phyloP scores from a whole-genome alignment of 2,329 filamentous ascomycete species.

The Phyllosticta capitalensis region DNA sequence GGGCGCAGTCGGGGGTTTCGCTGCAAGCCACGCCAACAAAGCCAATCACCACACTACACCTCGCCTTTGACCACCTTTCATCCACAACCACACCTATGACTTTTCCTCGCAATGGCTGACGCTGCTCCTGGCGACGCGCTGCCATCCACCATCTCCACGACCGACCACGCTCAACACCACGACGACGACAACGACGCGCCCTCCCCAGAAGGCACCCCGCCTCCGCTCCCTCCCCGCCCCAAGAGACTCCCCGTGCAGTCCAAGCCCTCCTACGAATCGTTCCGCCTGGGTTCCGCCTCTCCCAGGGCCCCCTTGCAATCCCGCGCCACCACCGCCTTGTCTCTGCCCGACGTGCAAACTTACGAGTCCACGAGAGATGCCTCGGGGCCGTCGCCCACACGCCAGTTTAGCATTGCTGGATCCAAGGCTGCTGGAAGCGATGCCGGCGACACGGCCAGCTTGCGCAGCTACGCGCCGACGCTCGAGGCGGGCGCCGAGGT shows the following conservation, averaged over 20 bases:
- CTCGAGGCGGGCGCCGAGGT: conserved; percentile 58
- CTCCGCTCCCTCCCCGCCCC: conserved; percentile 47
- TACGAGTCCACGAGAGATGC: conserved; percentile 42
- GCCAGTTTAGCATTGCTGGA: conserved; percentile 29
- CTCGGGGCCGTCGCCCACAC: conserved; percentile 23
- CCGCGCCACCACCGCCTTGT: conserved; percentile 75
- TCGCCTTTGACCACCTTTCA: neutral
- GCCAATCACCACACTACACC: neutral
- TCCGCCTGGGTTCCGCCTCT: conserved; percentile 24
- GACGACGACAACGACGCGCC: neutral
- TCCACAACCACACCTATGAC: neutral
- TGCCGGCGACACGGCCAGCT: conserved; percentile 54
- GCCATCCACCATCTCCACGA: neutral
- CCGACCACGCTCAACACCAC: neutral
- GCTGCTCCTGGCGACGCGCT: neutral
- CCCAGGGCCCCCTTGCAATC: conserved; percentile 39
- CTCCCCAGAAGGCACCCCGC: conserved; percentile 40
- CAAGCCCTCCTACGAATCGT: conserved; percentile 29
- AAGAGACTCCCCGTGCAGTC: conserved; percentile 9
- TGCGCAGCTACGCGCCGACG: conserved; percentile 57
- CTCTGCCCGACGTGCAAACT: conserved; percentile 66
- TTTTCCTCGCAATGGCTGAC: neutral
- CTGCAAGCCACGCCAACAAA: neutral
- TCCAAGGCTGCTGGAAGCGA: conserved; percentile 41
- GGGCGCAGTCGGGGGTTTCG: conserved; percentile 10